A percentile compares a stretch with the other conserved stretches of the same genome.
phyloP scores from a whole-genome alignment of 148 eudicot species.

The Cornus controversa region DNA sequence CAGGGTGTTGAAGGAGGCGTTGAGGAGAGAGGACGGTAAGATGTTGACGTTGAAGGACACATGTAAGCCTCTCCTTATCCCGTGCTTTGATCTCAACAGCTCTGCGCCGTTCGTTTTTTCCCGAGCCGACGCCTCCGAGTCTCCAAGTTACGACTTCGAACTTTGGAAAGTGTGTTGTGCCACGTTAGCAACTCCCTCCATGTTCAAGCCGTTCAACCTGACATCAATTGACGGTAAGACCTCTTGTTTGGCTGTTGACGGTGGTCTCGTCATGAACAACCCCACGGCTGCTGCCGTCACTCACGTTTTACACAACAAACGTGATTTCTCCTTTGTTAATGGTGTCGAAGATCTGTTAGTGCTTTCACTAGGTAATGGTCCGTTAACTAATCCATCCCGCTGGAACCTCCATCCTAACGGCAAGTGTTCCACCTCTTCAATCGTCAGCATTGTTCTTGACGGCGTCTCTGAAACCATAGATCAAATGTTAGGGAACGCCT shows the following conservation, averaged over 20 bases:
- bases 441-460: slow-evolving; percentile 71
- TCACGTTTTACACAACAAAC: slow-evolving; percentile 59
- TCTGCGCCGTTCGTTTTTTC: slow-evolving; percentile 73
- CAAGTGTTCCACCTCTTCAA: slow-evolving; percentile 40
- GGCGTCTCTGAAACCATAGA: slow-evolving; percentile 93
- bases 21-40: slow-evolving; percentile 32
- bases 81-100: slow-evolving; percentile 49
- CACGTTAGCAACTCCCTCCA: slow-evolving; percentile 47
- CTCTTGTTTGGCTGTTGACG: slow-evolving; percentile 49
- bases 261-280: slow-evolving; percentile 65
- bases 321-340: slow-evolving; percentile 55
- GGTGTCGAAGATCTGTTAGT: slow-evolving; percentile 62
- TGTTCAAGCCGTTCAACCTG: slow-evolving; percentile 45
- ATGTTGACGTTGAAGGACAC: slow-evolving; percentile 64
- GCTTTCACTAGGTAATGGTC: slow-evolving; percentile 56
- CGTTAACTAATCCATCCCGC: slow-evolving; percentile 4
- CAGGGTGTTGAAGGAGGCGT: slow-evolving; percentile 36
- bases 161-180: slow-evolving; percentile 68
- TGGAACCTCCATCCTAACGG: slow-evolving; percentile 34
- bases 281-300: slow-evolving; percentile 64
- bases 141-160: slow-evolving; percentile 45
- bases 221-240: slow-evolving; percentile 49
- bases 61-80: slow-evolving; percentile 59
- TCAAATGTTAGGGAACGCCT: slow-evolving; percentile 88
- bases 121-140: slow-evolving; percentile 60